Evolutionary conservation across 495 filamentous ascomycete genomes (phyloP).

Genomic region (Penicillium tannophilum): DNA sequence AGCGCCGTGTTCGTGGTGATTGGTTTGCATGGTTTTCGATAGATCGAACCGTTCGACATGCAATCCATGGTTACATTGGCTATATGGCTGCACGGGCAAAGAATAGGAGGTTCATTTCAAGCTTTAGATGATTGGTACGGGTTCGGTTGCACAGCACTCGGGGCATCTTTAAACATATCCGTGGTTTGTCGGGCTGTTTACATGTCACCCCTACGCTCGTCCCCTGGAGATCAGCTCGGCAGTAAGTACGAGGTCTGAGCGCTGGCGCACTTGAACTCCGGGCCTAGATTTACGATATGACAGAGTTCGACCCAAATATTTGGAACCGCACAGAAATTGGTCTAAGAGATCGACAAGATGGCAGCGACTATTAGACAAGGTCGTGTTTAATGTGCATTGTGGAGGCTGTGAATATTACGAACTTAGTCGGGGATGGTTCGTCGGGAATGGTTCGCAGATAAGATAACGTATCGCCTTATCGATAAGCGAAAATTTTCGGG

Average conservation of each 20-base stretch:
- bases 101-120: background rate
- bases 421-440: too few species aligned
- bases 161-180: conserved; percentile 4
- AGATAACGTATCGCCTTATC: background rate
- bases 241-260: conserved; percentile 7
- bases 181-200: background rate
- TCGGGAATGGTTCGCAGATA: background rate
- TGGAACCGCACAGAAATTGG: background rate
- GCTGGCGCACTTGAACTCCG: background rate
- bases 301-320: background rate
- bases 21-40: conserved; percentile 20
- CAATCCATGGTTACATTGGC: background rate
- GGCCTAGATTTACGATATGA: conserved; percentile 7
- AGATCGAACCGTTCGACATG: conserved; percentile 11
- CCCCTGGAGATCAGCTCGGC: conserved; percentile 6
- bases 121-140: background rate
- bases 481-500: conserved; percentile 37
- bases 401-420: background rate
- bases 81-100: background rate
- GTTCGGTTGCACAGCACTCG: background rate
- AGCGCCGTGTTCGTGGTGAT: conserved; percentile 9
- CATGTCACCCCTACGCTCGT: background rate
- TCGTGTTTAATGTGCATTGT: background rate
- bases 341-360: background rate
- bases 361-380: background rate